phyloP scores from a whole-genome alignment of 2,329 filamentous ascomycete genomes.

The Aspergillus sp. region DNA sequence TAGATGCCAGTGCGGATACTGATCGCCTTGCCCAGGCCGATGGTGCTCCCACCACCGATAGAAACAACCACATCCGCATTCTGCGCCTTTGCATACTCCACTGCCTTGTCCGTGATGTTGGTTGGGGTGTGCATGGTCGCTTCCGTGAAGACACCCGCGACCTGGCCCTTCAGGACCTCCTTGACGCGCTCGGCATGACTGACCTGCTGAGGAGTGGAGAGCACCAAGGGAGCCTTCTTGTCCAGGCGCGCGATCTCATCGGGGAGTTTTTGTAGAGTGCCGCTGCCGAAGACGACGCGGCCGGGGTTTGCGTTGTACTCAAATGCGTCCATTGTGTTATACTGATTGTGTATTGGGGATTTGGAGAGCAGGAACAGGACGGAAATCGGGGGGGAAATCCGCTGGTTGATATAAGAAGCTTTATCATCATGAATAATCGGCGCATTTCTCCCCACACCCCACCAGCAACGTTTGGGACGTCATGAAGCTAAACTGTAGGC shows the following conservation, averaged over 20 bases:
- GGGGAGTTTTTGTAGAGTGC: slow-evolving; percentile 52
- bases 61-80: slow-evolving; percentile 58
- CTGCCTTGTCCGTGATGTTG: slow-evolving; percentile 57
- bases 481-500: slow-evolving; percentile 14
- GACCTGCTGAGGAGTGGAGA: slow-evolving; percentile 57
- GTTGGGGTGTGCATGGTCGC: slow-evolving; percentile 65
- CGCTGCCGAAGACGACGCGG: slow-evolving; percentile 58
- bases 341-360: background rate
- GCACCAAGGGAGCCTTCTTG: slow-evolving; percentile 52
- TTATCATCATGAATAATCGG: slow-evolving; percentile 28
- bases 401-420: slow-evolving; percentile 5
- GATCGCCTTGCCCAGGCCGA: slow-evolving; percentile 62
- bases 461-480: slow-evolving; percentile 12
- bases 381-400: background rate
- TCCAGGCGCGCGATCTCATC: slow-evolving; percentile 47
- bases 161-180: slow-evolving; percentile 45
- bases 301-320: slow-evolving; percentile 56
- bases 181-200: slow-evolving; percentile 48
- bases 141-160: slow-evolving; percentile 55
- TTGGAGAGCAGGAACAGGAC: background rate
- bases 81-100: slow-evolving; percentile 47
- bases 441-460: slow-evolving; percentile 20
- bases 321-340: slow-evolving; percentile 51
- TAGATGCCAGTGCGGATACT: slow-evolving; percentile 54
- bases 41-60: slow-evolving; percentile 63